phyloP scores from a whole-genome alignment of 768 basidiomycete species.

The Pluteus cervinus region DNA sequence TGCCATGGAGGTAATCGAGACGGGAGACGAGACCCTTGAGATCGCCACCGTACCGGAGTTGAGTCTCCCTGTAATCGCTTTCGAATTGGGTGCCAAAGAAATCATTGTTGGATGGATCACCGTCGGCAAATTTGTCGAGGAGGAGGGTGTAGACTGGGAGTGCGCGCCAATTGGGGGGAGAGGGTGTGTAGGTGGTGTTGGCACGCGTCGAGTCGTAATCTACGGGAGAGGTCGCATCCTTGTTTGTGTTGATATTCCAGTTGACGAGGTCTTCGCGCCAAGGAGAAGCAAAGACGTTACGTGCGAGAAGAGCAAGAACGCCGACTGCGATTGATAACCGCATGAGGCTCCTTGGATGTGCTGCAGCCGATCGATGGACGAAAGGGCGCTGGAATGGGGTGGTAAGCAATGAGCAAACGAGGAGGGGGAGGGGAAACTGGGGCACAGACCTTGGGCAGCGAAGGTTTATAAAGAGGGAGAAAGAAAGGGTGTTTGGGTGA shows the following conservation, averaged over 20 bases:
- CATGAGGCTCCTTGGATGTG: conserved; percentile 24
- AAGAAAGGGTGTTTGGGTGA: neutral
- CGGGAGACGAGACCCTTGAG: conserved; percentile 67
- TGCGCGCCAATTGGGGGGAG: conserved; percentile 82
- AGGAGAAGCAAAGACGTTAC: conserved; percentile 48
- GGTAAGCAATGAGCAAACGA: conserved; percentile 10
- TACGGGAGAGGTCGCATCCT: conserved; percentile 58
- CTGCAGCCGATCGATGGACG: conserved; percentile 11
- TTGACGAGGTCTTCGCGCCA: conserved; percentile 59
- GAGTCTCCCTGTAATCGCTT: conserved; percentile 82
- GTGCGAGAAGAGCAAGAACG: conserved; percentile 30
- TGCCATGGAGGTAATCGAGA: conserved; percentile 85
- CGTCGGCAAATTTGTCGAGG: conserved; percentile 92
- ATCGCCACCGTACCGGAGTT: conserved; percentile 87
- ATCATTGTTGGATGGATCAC: conserved; percentile 89
- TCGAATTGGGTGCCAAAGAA: conserved; percentile 78
- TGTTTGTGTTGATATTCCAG: conserved; percentile 78
- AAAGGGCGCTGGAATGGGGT: conserved; percentile 8
- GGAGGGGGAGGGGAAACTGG: conserved; percentile 4
- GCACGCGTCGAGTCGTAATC: conserved; percentile 60
- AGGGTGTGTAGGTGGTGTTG: conserved; percentile 66
- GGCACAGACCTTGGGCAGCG: neutral
- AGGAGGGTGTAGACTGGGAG: conserved; percentile 78
- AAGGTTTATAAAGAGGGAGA: conserved; percentile 7
- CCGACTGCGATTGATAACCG: conserved; percentile 41